Conservation (phyloP, 768 basidiomycete species). For the Tulasnella sp. region DNA sequence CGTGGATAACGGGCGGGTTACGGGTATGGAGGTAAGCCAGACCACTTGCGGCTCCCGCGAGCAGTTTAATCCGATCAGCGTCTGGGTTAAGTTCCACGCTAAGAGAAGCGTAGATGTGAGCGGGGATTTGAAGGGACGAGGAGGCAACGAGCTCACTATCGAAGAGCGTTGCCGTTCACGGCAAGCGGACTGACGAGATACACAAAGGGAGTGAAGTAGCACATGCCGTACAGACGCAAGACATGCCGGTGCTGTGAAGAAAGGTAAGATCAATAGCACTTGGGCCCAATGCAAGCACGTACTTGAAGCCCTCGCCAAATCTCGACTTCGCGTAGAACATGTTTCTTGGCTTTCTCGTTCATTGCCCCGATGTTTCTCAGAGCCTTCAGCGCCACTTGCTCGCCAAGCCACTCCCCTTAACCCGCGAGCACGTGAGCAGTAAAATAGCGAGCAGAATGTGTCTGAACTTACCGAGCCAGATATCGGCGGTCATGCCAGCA, state of each 20-base stretch:
- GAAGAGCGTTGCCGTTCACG: slow-evolving; percentile 49
- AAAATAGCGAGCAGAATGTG: neutral
- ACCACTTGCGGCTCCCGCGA: slow-evolving; percentile 22
- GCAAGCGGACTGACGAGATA: slow-evolving; percentile 54
- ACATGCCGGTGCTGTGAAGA: slow-evolving; percentile 44
- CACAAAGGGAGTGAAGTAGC: slow-evolving; percentile 8
- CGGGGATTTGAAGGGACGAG: slow-evolving; percentile 43
- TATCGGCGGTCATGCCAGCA: slow-evolving; percentile 49
- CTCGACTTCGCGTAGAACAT: slow-evolving; percentile 51
- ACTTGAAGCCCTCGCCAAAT: slow-evolving; percentile 50
- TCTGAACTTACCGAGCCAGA: slow-evolving; percentile 45
- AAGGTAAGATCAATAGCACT: slow-evolving; percentile 46
- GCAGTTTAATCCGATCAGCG: slow-evolving; percentile 21
- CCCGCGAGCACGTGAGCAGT: neutral
- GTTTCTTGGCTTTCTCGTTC: slow-evolving; percentile 46
- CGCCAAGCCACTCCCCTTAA: slow-evolving; percentile 51
- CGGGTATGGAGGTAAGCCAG: slow-evolving; percentile 35
- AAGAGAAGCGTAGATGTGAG: slow-evolving; percentile 48
- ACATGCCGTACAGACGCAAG: slow-evolving; percentile 19
- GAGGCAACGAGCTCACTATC: slow-evolving; percentile 45
- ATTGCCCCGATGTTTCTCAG: slow-evolving; percentile 47
- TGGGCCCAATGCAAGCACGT: slow-evolving; percentile 47
- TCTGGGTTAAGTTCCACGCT: slow-evolving; percentile 26
- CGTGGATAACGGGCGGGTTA: slow-evolving; percentile 29
- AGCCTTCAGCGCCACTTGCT: slow-evolving; percentile 51